Evolutionary conservation across 2,329 filamentous ascomycete species (phyloP), one percentile per base, ranked within the genome.

Genomic region (Atkinsonella hypoxylon): DNA sequence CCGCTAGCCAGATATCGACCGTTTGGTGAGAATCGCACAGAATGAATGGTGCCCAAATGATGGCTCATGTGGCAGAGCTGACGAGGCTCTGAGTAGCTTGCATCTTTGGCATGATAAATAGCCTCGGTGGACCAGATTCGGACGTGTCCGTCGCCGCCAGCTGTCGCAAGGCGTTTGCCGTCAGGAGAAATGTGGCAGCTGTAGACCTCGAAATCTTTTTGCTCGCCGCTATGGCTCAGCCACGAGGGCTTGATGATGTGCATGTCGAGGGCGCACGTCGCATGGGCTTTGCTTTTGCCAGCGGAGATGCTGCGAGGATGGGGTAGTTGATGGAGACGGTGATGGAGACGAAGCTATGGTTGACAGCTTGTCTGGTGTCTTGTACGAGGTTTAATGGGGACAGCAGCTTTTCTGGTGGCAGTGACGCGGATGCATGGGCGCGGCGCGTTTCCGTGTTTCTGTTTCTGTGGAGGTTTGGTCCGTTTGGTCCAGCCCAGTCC

Each of bases 11-110:
- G 79, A 65, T 96, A 98, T 64, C 89, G 89, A 51, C 89, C 88
- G 63, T 95, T 96, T 30, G 89, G 85, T 10, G 93, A 97, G 72
- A 97, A 98, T 58, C 94, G 87, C 56, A 98, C 93, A 0, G 91
- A 89, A 69, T 96, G 91, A 55, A 97, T 96, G 17, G 91, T 97
- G 58, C 91, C 93, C 3, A 95, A 90, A 67, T 98, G 93, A 64
- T 97, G 90, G 79, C 89, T 97, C 81, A 98, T 93, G 62, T 94
- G 91, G 59, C 91, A 95, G 61, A 98, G 81, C 75, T 98, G 94
- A 62, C 87, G 89, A 45, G 94, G 91, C 62, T 82, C 85, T 50
- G 75, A 77, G 69, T 84, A 90, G 53, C 77, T 76, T 34, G 81
- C 72, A 57, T 91, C 81, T 56, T 82, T 77, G 54, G 89, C 84